Evolutionary conservation across 495 filamentous ascomycete species (phyloP), one percentile per base, ranked within the genome.

Genomic region (Sporormia fimetaria): DNA sequence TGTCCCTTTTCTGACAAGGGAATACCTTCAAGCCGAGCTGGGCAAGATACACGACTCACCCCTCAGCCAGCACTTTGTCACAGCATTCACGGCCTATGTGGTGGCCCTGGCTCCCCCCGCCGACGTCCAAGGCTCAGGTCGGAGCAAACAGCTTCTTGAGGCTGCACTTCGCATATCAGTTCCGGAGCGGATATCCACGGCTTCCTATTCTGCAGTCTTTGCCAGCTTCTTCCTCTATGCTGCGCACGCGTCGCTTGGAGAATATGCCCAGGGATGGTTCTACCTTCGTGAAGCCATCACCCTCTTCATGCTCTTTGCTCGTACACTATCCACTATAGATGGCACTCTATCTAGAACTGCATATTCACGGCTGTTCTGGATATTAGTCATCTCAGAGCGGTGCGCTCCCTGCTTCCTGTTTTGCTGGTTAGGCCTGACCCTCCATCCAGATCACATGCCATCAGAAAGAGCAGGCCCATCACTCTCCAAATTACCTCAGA

Each of bases 201-300:
- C 37, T 2, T 26, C 18, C 6, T n/a, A 3, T 7, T 21, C 21
- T n/a, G 33, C 35, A 1, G 44, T 47, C 6, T 47, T 39, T 20
- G 32, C 35, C 21, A 40, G 36, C 11, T 47, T 47, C 44, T 47
- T 47, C 18, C 29, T 47, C 6, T 47, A 47, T 23, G 44, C 36
- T 1, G 27, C 44, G 11, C 20, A 21, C 15, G 44, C 44, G 6
- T 35, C 36, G 17, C 29, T 40, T 10, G 44, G 44, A 2, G 30
- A 40, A 5, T 47, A 47, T 23, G 3, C 18, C 1, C 35, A 40
- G 44, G 44, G 33, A 2, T 47, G 44, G 44, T 47, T 40, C 36
- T 40, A 47, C 17, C 22, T 47, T 6, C 17, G 44, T 9, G 44
- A 47, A 21, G 44, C 44, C 5, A 47, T 25, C 14, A 47, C 44